Conservation (phyloP, 176 grass and related monocot genomes). For the Eragrostis curvula region DNA sequence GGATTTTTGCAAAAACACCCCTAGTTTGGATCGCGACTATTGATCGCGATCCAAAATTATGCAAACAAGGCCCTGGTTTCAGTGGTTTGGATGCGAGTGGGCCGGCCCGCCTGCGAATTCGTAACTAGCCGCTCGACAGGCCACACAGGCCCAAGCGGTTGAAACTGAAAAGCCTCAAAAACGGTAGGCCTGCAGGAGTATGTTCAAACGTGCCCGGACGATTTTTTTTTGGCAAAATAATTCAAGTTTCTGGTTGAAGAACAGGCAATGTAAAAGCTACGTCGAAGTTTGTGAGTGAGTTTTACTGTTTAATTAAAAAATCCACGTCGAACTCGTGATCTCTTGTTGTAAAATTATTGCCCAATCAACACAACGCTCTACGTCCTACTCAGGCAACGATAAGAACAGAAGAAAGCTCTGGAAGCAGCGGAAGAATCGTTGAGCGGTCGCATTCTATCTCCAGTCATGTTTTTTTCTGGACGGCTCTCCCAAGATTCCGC, state of each 20-base stretch:
- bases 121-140: background rate
- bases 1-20: background rate
- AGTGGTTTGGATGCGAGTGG: no score
- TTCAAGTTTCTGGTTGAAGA: background rate
- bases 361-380: background rate
- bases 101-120: background rate
- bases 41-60: background rate
- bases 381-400: background rate
- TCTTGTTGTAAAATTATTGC: background rate
- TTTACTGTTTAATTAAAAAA: no score
- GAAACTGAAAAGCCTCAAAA: no score
- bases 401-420: background rate
- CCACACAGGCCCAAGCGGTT: background rate
- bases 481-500: background rate
- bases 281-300: no score
- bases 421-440: background rate
- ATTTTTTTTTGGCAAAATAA: no score
- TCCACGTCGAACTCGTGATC: background rate
- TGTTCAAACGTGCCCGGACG: background rate
- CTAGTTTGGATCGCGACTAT: background rate
- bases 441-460: slow-evolving; percentile 5
- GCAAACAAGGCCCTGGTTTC: background rate
- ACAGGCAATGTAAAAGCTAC: no score
- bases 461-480: background rate
- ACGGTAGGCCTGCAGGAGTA: no score